Evolutionary conservation across 306 rosid species (phyloP).

Genomic region (Lagenaria siceraria): DNA sequence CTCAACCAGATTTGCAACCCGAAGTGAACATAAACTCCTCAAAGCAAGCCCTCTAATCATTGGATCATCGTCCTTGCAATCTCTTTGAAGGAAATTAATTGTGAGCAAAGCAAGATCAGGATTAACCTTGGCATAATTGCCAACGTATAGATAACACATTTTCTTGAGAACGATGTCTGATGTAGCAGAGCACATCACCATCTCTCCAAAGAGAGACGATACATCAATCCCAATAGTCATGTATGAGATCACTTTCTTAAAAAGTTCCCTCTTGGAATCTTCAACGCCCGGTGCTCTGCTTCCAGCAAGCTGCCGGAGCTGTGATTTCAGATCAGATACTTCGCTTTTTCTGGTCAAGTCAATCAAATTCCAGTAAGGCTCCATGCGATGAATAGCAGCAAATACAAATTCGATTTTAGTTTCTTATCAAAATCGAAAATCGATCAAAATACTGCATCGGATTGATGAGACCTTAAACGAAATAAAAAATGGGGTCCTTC

Average conservation of each 20-base stretch:
- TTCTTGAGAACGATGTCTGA: slow-evolving; percentile 87
- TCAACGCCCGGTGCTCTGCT: slow-evolving; percentile 96
- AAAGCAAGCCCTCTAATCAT: slow-evolving; percentile 94
- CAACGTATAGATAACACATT: slow-evolving; percentile 96
- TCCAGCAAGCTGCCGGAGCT: slow-evolving; percentile 98
- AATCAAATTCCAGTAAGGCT: slow-evolving; percentile 9
- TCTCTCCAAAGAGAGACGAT: slow-evolving; percentile 88
- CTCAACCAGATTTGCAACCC: slow-evolving; percentile 86
- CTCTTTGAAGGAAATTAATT: slow-evolving; percentile 94
- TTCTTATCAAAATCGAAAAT: not conserved
- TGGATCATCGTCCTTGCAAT: slow-evolving; percentile 94
- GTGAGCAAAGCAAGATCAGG: slow-evolving; percentile 96
- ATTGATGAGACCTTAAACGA: not conserved
- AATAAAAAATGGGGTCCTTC: not conserved
- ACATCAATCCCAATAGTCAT: slow-evolving; percentile 96
- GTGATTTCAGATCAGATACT: slow-evolving; percentile 82
- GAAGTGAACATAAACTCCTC: slow-evolving; percentile 87
- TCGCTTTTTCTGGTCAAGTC: slow-evolving; percentile 68
- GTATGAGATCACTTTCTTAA: slow-evolving; percentile 92
- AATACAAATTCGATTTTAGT: not conserved
- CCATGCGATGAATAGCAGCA: not conserved
- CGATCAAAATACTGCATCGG: not conserved
- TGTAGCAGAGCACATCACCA: slow-evolving; percentile 98
- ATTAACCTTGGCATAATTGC: slow-evolving; percentile 87
- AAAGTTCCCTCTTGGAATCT: slow-evolving; percentile 93